A percentile compares a stretch with the other conserved stretches of the same genome.
These are phyloP conservation scores for Metarhizium humberi DNA, from an alignment of 2,329 filamentous ascomycete species.

Conservation along the genomic window DNA sequence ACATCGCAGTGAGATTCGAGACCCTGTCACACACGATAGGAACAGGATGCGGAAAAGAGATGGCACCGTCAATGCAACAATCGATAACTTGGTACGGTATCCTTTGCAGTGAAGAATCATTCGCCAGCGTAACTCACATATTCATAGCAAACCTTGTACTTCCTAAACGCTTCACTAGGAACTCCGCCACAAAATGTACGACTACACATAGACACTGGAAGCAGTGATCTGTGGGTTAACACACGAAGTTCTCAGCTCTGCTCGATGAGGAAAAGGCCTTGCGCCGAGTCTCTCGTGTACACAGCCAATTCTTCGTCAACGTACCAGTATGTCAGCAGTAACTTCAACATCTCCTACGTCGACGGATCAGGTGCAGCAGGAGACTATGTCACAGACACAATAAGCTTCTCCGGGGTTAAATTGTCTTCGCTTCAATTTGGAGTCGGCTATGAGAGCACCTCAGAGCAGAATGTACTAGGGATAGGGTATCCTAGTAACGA, in stretches of 20 bases:
- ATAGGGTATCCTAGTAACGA: constrained; percentile 79
- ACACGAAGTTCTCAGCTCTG: constrained; percentile 54
- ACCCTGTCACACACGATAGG: constrained; percentile 36
- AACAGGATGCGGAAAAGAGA: constrained; percentile 25
- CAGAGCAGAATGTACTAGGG: constrained; percentile 67
- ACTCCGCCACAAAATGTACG: constrained; percentile 49
- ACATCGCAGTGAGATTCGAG: constrained; percentile 23
- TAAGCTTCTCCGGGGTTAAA: constrained; percentile 47
- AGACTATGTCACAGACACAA: constrained; percentile 70
- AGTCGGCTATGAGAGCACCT: constrained; percentile 55
- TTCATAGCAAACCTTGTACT: constrained; percentile 49
- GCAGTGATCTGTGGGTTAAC: constrained; percentile 65
- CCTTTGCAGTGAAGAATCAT: background rate
- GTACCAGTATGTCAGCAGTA: constrained; percentile 60
- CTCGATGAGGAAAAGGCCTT: constrained; percentile 35
- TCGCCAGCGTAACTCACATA: background rate
- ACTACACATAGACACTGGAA: constrained; percentile 58
- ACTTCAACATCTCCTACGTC: constrained; percentile 83
- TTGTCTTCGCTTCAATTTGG: constrained; percentile 59
- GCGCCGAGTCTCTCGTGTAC: constrained; percentile 57
- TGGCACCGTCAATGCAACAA: constrained; percentile 30
- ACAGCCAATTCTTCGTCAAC: constrained; percentile 63
- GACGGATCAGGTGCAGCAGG: constrained; percentile 70
- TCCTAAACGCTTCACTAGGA: constrained; percentile 52
- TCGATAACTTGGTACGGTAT: constrained; percentile 46